Percentiles rank a stretch among this genome's conserved stretches.
These are phyloP conservation scores for Chlorella sp. DNA, from an alignment of 139 green algal genomes.

Conservation along the genomic window DNA sequence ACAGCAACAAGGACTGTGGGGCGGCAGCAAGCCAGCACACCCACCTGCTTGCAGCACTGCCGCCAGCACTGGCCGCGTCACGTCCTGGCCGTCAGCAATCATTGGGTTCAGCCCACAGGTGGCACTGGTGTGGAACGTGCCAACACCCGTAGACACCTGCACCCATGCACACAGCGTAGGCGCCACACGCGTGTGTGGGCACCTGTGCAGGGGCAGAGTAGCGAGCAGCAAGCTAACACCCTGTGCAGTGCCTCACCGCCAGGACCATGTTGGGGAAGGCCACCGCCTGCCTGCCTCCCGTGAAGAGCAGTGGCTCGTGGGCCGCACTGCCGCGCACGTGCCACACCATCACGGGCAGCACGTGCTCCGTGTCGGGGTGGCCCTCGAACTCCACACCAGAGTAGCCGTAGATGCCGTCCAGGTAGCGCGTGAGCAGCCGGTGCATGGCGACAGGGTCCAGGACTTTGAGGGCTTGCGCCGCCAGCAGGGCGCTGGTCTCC, in stretches of 20 bases:
- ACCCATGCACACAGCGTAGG: neutral
- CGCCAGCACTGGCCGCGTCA: slow-evolving; percentile 4
- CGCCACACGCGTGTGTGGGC: neutral
- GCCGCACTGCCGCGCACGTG: neutral
- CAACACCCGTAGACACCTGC: neutral
- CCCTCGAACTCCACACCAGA: neutral
- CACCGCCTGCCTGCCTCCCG: neutral
- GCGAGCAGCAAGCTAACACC: neutral
- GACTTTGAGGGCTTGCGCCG: neutral
- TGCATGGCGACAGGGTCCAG: neutral
- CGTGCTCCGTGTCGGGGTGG: neutral
- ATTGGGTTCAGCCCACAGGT: neutral
- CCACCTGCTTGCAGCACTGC: slow-evolving; percentile 2
- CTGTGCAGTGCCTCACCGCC: neutral
- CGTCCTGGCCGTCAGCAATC: neutral
- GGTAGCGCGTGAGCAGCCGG: slow-evolving; percentile 1
- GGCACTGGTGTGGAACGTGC: neutral
- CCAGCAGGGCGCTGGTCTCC: neutral
- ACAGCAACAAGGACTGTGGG: no score
- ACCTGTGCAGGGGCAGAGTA: neutral
- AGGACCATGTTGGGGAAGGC: slow-evolving; percentile 7
- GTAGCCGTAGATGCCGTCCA: slow-evolving; percentile 4
- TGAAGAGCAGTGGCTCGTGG: neutral
- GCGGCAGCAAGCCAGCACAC: no score
- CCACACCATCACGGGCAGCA: slow-evolving; percentile 6